A percentile compares a stretch with the other conserved stretches of the same genome.
Conservation (phyloP, 2,329 filamentous ascomycete genomes). For the Aspergillus calidoustus region DNA sequence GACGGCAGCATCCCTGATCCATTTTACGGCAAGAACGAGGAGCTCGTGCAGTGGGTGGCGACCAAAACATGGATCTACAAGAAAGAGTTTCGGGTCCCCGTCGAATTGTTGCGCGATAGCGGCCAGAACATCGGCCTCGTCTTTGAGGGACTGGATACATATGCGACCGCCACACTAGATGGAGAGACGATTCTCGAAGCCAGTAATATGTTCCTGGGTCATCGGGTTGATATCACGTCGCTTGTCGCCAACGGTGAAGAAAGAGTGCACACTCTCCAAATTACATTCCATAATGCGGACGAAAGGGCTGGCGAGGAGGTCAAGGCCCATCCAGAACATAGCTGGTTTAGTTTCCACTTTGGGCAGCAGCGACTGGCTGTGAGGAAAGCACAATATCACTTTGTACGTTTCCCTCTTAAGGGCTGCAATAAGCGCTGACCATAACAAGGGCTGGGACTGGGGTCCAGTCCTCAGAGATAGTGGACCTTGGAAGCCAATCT, state of each 20-base stretch:
- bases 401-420: neutral
- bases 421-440: neutral
- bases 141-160: constrained; percentile 81
- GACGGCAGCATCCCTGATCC: neutral
- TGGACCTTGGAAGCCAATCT: constrained; percentile 69
- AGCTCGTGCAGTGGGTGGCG: constrained; percentile 1
- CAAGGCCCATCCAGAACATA: constrained; percentile 49
- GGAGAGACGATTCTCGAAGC: constrained; percentile 68
- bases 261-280: constrained; percentile 49
- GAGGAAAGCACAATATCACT: constrained; percentile 71
- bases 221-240: constrained; percentile 69
- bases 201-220: constrained; percentile 79
- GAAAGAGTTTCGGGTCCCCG: neutral
- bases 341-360: constrained; percentile 53
- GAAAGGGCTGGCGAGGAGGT: constrained; percentile 49
- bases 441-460: constrained; percentile 69
- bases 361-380: constrained; percentile 53
- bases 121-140: constrained; percentile 58
- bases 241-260: constrained; percentile 43
- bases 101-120: neutral
- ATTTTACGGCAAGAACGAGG: constrained; percentile 1
- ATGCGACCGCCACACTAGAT: constrained; percentile 73
- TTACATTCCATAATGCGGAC: constrained; percentile 55
- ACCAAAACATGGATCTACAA: neutral
- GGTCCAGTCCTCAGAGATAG: constrained; percentile 65